A percentile compares a stretch with the other conserved stretches of the same genome.
These are phyloP conservation scores for Alternaria arbusti DNA, from an alignment of 2,329 filamentous ascomycete genomes.

Conservation along the genomic window DNA sequence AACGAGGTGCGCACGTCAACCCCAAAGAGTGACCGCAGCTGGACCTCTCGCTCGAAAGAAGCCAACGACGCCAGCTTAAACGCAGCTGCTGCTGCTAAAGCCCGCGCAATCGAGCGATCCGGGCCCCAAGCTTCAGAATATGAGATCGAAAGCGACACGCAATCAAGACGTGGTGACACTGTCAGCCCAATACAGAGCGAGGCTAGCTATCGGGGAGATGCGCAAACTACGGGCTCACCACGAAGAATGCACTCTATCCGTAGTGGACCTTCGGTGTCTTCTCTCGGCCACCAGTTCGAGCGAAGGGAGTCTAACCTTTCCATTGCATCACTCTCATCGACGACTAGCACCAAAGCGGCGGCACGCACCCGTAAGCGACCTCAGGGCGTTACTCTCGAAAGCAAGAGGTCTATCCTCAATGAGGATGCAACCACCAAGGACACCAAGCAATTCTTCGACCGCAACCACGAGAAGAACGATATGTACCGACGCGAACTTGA, in stretches of 20 bases:
- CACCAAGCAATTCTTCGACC: constrained; percentile 58
- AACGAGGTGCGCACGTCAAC: constrained; percentile 58
- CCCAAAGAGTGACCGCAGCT: constrained; percentile 54
- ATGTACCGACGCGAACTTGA: constrained; percentile 57
- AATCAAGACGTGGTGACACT: constrained; percentile 58
- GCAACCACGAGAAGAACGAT: constrained; percentile 66
- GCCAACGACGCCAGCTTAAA: constrained; percentile 28
- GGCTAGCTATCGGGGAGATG: constrained; percentile 69
- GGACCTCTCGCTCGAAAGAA: constrained; percentile 44
- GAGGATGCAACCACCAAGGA: constrained; percentile 46
- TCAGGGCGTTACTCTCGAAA: constrained; percentile 60
- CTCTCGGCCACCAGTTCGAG: constrained; percentile 64
- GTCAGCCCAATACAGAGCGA: constrained; percentile 92
- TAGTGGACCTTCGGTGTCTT: constrained; percentile 61
- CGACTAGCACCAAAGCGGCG: constrained; percentile 64
- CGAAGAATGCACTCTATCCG: constrained; percentile 55
- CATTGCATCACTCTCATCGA: constrained; percentile 64
- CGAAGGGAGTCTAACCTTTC: constrained; percentile 63
- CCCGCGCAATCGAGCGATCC: constrained; percentile 42
- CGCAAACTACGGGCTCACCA: constrained; percentile 46
- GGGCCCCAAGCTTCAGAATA: constrained; percentile 46
- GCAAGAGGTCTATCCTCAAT: constrained; percentile 56
- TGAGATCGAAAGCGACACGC: constrained; percentile 41
- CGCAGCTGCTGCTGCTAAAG: constrained; percentile 49
- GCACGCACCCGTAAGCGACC: constrained; percentile 61